A percentile compares a stretch with the other conserved stretches of the same genome.
Conservation (phyloP, 305 asterid genomes). For the Solanum hybrid region DNA sequence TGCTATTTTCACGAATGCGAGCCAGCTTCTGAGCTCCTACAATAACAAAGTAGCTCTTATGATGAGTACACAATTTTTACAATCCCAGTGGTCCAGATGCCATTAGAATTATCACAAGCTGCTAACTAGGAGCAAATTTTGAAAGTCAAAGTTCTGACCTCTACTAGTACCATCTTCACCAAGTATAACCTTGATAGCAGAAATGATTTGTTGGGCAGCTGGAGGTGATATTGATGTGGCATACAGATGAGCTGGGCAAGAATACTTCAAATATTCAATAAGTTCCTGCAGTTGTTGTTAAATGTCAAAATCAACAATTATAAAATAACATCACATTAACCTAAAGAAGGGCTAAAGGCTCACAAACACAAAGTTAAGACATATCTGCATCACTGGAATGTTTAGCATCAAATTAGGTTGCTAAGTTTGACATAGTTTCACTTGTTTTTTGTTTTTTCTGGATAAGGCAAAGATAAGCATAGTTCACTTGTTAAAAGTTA, state of each 20-base stretch:
- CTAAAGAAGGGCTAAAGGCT: not conserved
- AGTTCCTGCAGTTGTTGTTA: conserved; percentile 52
- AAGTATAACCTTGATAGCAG: conserved; percentile 81
- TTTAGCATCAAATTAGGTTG: not conserved
- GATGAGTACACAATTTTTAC: not conserved
- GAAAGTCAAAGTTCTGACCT: conserved; percentile 34
- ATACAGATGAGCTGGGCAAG: conserved; percentile 95
- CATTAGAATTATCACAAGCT: not conserved
- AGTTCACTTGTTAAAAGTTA: not conserved
- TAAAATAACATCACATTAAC: conserved; percentile 1
- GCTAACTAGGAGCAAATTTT: conserved; percentile 6
- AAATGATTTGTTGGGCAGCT: conserved; percentile 88
- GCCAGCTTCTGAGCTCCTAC: conserved; percentile 91
- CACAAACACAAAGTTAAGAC: not conserved
- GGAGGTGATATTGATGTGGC: conserved; percentile 99
- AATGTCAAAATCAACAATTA: not conserved
- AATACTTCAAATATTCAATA: conserved; percentile 64
- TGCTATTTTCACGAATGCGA: conserved; percentile 83
- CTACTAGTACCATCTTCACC: conserved; percentile 98
- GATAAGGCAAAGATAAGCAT: not conserved
- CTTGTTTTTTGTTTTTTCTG: not conserved
- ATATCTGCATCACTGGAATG: not conserved
- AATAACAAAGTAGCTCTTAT: conserved; percentile 8
- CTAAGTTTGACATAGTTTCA: not conserved
- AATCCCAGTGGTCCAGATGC: not conserved